phyloP scores from a whole-genome alignment of 202 grass and related monocot species.

The Alloteropsis angusta region DNA sequence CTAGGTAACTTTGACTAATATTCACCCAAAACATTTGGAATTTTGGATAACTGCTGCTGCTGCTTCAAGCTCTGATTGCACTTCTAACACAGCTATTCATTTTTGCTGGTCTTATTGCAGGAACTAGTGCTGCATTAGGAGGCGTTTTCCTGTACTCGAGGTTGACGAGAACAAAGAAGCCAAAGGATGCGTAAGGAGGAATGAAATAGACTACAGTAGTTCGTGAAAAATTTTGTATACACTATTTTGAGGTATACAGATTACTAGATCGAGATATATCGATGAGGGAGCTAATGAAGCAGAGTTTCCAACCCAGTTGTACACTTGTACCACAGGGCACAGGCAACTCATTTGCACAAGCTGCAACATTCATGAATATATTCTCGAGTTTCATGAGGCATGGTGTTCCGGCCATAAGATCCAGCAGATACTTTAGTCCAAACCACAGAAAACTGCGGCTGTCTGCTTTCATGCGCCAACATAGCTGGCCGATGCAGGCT shows the following conservation, averaged over 20 bases:
- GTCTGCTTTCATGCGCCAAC: no score
- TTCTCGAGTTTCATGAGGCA: neutral
- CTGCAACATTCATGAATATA: neutral
- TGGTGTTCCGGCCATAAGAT: neutral
- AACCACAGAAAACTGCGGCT: neutral
- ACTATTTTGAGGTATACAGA: neutral
- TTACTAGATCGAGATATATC: neutral
- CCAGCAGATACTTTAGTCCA: no score
- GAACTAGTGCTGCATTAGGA: constrained; percentile 53
- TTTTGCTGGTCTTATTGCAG: constrained; percentile 9
- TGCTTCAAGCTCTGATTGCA: constrained; percentile 2
- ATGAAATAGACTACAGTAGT: neutral
- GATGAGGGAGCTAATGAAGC: neutral
- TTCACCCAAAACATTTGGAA: neutral
- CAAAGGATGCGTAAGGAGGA: constrained; percentile 20
- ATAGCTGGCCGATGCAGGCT: neutral
- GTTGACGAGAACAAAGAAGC: constrained; percentile 55
- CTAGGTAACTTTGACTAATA: constrained; percentile 37
- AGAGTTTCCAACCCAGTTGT: neutral
- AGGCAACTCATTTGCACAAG: neutral
- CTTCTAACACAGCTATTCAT: neutral
- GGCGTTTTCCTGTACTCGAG: constrained; percentile 66
- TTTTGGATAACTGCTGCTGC: no score
- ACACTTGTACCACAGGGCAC: constrained; percentile 8
- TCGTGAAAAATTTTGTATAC: neutral